Evolutionary conservation across 2,329 filamentous ascomycete genomes (phyloP).

Genomic region (Bipolaris oryzae): DNA sequence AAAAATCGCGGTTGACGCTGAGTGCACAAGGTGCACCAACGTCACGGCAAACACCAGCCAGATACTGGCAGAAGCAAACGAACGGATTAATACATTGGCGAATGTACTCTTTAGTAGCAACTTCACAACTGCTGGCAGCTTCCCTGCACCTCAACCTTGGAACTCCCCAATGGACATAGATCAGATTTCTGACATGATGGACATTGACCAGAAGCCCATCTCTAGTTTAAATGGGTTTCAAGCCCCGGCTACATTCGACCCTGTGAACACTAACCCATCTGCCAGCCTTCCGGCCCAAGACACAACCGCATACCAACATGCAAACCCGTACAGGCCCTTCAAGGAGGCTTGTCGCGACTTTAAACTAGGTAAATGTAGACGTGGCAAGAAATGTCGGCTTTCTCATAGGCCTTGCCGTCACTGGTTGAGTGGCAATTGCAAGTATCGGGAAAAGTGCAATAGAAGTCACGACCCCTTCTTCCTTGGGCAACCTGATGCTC

Average conservation of each 20-base stretch:
- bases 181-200: not conserved
- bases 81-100: not conserved
- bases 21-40: not conserved
- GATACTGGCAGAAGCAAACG: not conserved
- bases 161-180: not conserved
- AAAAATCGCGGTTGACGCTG: not conserved
- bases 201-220: not conserved
- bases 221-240: not conserved
- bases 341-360: conserved; percentile 3
- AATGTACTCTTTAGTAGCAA: not conserved
- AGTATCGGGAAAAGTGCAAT: not conserved
- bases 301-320: not conserved
- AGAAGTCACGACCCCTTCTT: conserved; percentile 13
- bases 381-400: not conserved
- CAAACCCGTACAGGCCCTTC: not conserved
- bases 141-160: not conserved
- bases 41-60: not conserved
- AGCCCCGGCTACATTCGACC: not conserved
- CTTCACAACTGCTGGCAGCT: not conserved
- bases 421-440: conserved; percentile 4
- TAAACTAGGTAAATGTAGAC: not conserved
- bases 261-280: not conserved
- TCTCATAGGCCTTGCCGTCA: conserved; percentile 3
- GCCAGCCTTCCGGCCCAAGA: not conserved
- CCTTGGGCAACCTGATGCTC: not conserved